These are phyloP conservation scores for Saturnispora quitensis DNA, from an alignment of 805 yeast species.

Conservation along the genomic window DNA sequence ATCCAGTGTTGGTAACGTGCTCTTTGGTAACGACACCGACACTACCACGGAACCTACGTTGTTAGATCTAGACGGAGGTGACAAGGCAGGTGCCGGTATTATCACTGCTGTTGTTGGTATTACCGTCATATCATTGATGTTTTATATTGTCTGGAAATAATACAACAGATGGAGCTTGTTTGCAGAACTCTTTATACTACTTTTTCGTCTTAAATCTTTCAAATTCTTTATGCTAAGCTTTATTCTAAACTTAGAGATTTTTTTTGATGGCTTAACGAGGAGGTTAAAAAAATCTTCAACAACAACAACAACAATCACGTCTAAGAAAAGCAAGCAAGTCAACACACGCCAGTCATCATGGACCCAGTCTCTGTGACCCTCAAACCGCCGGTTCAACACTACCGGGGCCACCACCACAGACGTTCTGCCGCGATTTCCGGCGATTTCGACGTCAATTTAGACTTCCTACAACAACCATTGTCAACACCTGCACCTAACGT, in stretches of 20 bases:
- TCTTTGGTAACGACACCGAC: conserved; percentile 46
- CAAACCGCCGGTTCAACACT: conserved; percentile 22
- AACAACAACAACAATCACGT: not conserved
- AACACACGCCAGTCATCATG: not conserved
- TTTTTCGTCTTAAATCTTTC: not conserved
- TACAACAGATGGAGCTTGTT: not conserved
- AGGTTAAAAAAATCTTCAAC: not conserved
- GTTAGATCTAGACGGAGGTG: conserved; percentile 33
- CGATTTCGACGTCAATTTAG: conserved; percentile 49
- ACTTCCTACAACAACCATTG: conserved; percentile 13
- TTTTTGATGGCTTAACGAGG: not conserved
- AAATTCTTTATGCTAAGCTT: not conserved
- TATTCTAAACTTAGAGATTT: not conserved
- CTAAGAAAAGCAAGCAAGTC: not conserved
- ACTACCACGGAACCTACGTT: conserved; percentile 33
- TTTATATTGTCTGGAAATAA: conserved; percentile 11
- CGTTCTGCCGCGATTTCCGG: conserved; percentile 86
- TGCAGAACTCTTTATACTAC: not conserved
- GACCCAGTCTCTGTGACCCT: conserved; percentile 14
- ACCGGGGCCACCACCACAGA: conserved; percentile 66
- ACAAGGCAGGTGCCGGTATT: conserved; percentile 61
- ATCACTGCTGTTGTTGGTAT: conserved; percentile 49
- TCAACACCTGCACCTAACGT: conserved; percentile 13
- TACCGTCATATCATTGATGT: conserved; percentile 22
- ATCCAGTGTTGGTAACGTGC: conserved; percentile 41